phyloP scores from a whole-genome alignment of 352 stramenopile genomes.

The Phytophthora hibernalis region DNA sequence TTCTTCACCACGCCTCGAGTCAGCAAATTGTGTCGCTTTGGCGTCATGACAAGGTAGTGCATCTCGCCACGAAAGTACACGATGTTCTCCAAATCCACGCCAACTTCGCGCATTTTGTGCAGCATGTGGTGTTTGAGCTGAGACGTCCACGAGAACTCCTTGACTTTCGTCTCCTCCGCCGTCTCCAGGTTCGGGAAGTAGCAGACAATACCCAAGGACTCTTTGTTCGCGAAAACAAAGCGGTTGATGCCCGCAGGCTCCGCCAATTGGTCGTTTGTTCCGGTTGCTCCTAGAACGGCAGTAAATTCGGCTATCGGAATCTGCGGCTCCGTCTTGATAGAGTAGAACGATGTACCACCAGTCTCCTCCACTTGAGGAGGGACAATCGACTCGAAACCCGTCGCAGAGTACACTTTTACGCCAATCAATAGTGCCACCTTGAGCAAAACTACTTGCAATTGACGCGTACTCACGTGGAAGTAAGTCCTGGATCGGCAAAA shows the following conservation, averaged over 20 bases:
- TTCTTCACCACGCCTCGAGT: conserved; percentile 66
- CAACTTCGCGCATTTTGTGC: conserved; percentile 60
- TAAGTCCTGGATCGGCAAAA: conserved; percentile 77
- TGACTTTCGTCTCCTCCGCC: conserved; percentile 64
- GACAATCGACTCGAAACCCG: conserved; percentile 53
- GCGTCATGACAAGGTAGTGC: conserved; percentile 87
- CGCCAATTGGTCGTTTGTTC: conserved; percentile 64
- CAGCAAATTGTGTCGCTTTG: conserved; percentile 68
- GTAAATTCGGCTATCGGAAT: conserved; percentile 70
- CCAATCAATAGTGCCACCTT: conserved; percentile 77
- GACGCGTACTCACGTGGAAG: conserved; percentile 82
- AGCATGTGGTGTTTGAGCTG: conserved; percentile 82
- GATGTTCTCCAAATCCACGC: conserved; percentile 77
- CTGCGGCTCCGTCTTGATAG: conserved; percentile 64
- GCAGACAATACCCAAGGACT: conserved; percentile 76
- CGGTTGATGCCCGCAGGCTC: conserved; percentile 65
- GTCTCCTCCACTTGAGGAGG: conserved; percentile 31
- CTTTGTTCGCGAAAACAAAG: conserved; percentile 78
- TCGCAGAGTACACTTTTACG: conserved; percentile 59
- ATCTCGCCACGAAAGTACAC: conserved; percentile 87
- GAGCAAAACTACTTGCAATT: conserved; percentile 81
- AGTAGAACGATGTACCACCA: conserved; percentile 60
- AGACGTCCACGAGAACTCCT: conserved; percentile 80
- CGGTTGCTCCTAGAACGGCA: conserved; percentile 61
- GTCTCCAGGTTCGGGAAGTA: conserved; percentile 77